phyloP scores from a whole-genome alignment of 2,329 filamentous ascomycete species.

The Fusarium pseudocircinatum region DNA sequence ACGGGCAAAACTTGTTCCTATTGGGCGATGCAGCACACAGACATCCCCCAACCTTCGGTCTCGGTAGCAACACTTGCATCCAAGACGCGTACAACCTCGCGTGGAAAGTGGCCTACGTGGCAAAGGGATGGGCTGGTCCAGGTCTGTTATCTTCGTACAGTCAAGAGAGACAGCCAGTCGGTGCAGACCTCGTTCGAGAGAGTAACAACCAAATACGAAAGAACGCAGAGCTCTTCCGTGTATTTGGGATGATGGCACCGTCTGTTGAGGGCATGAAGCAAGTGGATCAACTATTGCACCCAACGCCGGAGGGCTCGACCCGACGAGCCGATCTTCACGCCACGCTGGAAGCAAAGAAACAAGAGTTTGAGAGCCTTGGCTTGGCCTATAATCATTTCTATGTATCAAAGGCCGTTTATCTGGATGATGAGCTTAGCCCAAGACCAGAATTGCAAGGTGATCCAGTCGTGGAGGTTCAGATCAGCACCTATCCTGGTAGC shows the following conservation, averaged over 20 bases:
- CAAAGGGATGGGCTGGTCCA: accelerated
- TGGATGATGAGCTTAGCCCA: not conserved
- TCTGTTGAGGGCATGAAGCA: not conserved
- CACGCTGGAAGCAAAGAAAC: not conserved
- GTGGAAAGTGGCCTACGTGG: accelerated
- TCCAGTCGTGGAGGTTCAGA: not conserved
- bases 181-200: not conserved
- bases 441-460: not conserved
- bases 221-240: not conserved
- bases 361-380: not conserved
- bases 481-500: not conserved
- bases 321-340: not conserved
- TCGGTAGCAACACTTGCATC: not conserved
- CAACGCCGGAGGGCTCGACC: not conserved
- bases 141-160: not conserved
- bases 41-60: not conserved
- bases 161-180: not conserved
- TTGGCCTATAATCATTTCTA: not conserved
- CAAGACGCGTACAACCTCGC: not conserved
- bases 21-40: not conserved
- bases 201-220: not conserved
- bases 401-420: not conserved
- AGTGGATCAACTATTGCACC: not conserved
- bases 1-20: not conserved
- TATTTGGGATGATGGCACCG: not conserved